A percentile compares a stretch with the other conserved stretches of the same genome.
These are phyloP conservation scores for Cornus controversa DNA, from an alignment of 148 eudicot species.

Conservation along the genomic window DNA sequence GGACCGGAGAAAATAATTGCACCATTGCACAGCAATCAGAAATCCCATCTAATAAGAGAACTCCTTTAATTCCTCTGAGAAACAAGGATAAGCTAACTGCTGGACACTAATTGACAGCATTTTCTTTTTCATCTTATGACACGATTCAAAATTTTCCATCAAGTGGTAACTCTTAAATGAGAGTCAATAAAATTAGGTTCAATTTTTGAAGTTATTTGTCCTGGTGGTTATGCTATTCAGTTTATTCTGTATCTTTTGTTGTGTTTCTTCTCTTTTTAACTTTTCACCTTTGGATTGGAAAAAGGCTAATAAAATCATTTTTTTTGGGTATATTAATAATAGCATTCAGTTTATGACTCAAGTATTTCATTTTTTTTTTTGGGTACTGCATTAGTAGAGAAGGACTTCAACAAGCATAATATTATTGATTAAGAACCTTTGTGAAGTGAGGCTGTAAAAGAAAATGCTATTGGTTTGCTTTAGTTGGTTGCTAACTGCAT, in stretches of 20 bases:
- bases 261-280: not conserved
- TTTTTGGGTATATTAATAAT: not conserved
- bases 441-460: not conserved
- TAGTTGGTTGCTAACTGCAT: too few species aligned
- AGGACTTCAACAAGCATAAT: not conserved
- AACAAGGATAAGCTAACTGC: constrained; percentile 16
- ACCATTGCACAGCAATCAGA: constrained; percentile 12
- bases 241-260: too few species aligned
- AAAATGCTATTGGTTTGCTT: not conserved
- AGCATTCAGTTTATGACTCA: not conserved
- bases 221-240: too few species aligned
- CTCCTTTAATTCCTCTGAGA: constrained; percentile 24
- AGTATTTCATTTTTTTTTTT: too few species aligned
- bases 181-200: constrained; percentile 1
- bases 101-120: constrained; percentile 5
- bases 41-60: constrained; percentile 22
- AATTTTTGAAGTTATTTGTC: not conserved
- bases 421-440: not conserved
- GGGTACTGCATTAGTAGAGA: too few species aligned
- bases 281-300: too few species aligned
- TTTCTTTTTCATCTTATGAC: not conserved
- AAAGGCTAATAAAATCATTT: not conserved
- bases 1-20: constrained; percentile 3
- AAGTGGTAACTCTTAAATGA: not conserved
- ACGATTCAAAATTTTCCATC: not conserved